Base-by-base conservation (phyloP, 176 grass and related monocot species). In the Paspalum vaginatum region DNA sequence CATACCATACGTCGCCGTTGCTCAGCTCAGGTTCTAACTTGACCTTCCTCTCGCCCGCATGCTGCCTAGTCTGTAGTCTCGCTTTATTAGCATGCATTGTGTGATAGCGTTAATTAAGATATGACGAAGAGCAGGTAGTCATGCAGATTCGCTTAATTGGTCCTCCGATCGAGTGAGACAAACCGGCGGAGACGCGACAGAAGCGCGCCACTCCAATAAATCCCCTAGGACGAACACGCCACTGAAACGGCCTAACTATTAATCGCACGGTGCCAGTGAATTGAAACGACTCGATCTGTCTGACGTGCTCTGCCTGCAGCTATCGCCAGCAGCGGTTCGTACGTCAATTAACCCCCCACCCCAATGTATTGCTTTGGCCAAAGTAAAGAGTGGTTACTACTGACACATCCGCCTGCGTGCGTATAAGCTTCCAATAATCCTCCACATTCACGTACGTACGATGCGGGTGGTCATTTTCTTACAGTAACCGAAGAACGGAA, bases 341-440 rank as follows among this genome's bases (percentile, higher is more conserved):
- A 85, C 70, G 87, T 89, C 87, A 21, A 88, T 60, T 17, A 45
- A 55, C 22, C 50, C 48, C 44, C 70, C n/a, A n/a, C n/a, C n/a
- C n/a, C n/a, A n/a, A 37, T 22, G 17, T 25, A 47, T 48, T 2
- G n/a, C n/a, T n/a, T n/a, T n/a, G 12, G 37, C 24, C 4, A 32
- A 32, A 45, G 44, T 75, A 46, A 21, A 84, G 87, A 62, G 81
- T 88, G 81, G 87, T 84, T 84, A 84, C 52, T 11, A 88, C 81
- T 75, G 38, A 8, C 7, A 53, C 76, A 71, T 84, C 87, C 9
- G 14, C n/a, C n/a, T n/a, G n/a, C n/a, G n/a, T 41, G n/a, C 50
- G 2, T 25, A 38, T 64, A 80, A 76, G 57, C 64, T 65, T 37
- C 77, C 71, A 42, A 32, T 32, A 32, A 32, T 32, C 32, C 32